Evolutionary conservation across 2,329 filamentous ascomycete genomes (phyloP).

Genomic region (Didymella pinodella): DNA sequence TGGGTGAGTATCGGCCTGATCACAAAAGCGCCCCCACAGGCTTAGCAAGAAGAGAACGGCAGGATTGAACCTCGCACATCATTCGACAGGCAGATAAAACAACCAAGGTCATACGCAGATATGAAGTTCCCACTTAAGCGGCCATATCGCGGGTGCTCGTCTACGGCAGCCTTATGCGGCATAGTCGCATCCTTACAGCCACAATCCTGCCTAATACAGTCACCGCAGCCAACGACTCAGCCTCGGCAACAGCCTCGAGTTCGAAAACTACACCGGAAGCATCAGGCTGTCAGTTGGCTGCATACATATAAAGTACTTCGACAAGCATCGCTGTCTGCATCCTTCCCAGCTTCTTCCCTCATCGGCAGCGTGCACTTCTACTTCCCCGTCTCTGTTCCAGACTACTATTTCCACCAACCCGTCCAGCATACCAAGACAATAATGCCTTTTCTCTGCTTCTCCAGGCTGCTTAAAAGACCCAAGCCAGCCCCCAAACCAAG

Average conservation of each 20-base stretch:
- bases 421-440: neutral
- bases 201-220: constrained; percentile 13
- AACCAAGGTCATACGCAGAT: neutral
- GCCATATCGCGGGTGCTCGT: constrained; percentile 11
- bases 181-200: constrained; percentile 17
- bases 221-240: constrained; percentile 12
- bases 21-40: neutral
- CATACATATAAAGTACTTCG: neutral
- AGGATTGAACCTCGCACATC: neutral
- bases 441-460: neutral
- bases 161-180: constrained; percentile 8
- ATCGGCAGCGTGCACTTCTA: too few relatives aligned
- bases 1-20: neutral
- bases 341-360: too few relatives aligned
- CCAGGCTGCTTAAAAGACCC: neutral
- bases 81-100: neutral
- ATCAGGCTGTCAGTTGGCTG: neutral
- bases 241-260: constrained; percentile 10
- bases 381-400: neutral
- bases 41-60: neutral
- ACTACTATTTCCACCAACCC: too few relatives aligned
- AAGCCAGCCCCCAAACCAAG: neutral
- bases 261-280: constrained; percentile 2
- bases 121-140: constrained; percentile 8
- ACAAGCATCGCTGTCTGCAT: neutral